phyloP scores from a whole-genome alignment of 495 filamentous ascomycete species.

The Penicillium cosmopolitanum region DNA sequence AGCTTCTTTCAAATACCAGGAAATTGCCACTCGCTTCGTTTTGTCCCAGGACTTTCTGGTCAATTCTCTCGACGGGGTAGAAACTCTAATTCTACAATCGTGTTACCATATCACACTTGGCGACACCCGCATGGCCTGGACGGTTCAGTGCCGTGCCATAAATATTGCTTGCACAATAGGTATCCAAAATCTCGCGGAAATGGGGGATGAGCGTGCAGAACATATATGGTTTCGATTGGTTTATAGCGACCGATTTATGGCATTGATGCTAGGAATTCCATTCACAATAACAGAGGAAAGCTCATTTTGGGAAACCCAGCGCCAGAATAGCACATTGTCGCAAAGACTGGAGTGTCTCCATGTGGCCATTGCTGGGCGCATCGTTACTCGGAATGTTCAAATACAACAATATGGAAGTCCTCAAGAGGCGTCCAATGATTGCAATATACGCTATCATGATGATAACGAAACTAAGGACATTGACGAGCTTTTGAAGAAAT shows the following conservation, averaged over 20 bases:
- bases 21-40: slow-evolving; percentile 41
- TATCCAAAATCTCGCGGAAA: slow-evolving; percentile 16
- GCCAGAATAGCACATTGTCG: slow-evolving; percentile 26
- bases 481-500: slow-evolving; percentile 44
- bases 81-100: slow-evolving; percentile 47
- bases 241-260: slow-evolving; percentile 48
- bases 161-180: slow-evolving; percentile 47
- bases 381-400: slow-evolving; percentile 50
- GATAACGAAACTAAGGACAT: slow-evolving; percentile 41
- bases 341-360: slow-evolving; percentile 40
- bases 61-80: slow-evolving; percentile 52
- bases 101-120: slow-evolving; percentile 50
- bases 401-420: slow-evolving; percentile 34
- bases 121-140: slow-evolving; percentile 47
- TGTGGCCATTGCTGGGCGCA: slow-evolving; percentile 29
- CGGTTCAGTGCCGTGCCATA: slow-evolving; percentile 42
- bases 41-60: slow-evolving; percentile 55
- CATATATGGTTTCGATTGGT: slow-evolving; percentile 49
- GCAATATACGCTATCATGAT: slow-evolving; percentile 32
- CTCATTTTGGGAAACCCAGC: slow-evolving; percentile 30
- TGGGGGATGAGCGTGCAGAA: slow-evolving; percentile 18
- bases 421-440: slow-evolving; percentile 14
- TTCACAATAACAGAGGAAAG: slow-evolving; percentile 36
- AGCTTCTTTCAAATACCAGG: slow-evolving; percentile 39
- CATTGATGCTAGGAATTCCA: slow-evolving; percentile 51